Base-by-base conservation (phyloP, 2,329 filamentous ascomycete species). In the Colletotrichum sansevieriae region DNA sequence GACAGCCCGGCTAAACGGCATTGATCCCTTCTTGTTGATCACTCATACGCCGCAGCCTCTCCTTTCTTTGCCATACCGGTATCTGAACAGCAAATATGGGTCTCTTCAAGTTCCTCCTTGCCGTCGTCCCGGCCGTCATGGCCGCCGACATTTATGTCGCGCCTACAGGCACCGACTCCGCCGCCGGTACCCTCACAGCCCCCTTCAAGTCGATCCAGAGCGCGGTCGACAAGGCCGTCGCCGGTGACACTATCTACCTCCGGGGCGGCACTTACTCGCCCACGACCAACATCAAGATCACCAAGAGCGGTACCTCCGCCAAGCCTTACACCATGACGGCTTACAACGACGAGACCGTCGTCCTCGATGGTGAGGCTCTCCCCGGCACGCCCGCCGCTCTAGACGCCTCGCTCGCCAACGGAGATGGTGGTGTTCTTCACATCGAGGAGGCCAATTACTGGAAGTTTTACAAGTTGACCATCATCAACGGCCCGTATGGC, bases 281-380 rank as follows among this genome's bases (percentile, higher is more conserved):
- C 0, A 81, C 80, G 0, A 79, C 78, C 41, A 85, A 85, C 73
- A 83, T 85, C 52, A 82, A 85, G 71, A 78, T 85, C 73, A 81
- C 75, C 49, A 81, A 81, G 63, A 80, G 78, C 39, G 83, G 83
- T 29, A 82, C 78, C 1, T 71, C 75, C 13, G 75, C 77, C 0
- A 74, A 77, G 2, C 82, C 81, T 1, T 82, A 81, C 55, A 83
- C 81, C 0, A 72, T 85, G 35, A 75, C 77, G 13, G 76, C 83
- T 0, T 85, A 84, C 65, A 73, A 77, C 11, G 73, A 72, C 6
- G 83, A 85, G 70, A 78, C 78, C 47, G 82, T 84, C 2, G 77
- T 83, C 62, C 77, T 85, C 15, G 81, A 85, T 71, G 83, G 83
- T 41, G 83, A 85, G 62, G 74, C 29, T 4, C 68, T 80, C 1